Conservation (phyloP, 192 early-diverging fungal genomes). For the Backusella tuberculispora region DNA sequence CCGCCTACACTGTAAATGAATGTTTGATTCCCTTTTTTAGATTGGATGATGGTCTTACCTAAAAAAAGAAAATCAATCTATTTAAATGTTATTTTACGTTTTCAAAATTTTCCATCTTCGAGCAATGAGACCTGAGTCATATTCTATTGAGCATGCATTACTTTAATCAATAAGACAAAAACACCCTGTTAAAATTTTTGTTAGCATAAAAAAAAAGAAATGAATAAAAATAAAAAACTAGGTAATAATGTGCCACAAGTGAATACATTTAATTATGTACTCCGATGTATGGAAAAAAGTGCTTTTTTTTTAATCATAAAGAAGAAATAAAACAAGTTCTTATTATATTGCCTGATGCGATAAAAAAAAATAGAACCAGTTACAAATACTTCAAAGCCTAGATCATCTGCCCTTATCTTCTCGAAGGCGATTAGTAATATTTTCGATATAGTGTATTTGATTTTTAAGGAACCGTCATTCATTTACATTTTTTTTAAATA, state of each 20-base stretch:
- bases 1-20: not conserved
- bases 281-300: not conserved
- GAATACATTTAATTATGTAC: slow-evolving; percentile 1
- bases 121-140: not conserved
- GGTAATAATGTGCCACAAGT: slow-evolving; percentile 1
- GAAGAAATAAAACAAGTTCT: not conserved
- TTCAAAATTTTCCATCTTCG: not conserved
- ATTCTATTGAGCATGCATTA: too few species aligned
- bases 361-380: not conserved
- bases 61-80: slow-evolving; percentile 8
- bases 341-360: not conserved
- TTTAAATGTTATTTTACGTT: not conserved
- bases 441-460: too few species aligned
- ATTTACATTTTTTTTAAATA: too few species aligned
- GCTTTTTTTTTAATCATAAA: not conserved
- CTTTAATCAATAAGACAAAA: too few species aligned
- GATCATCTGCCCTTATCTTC: too few species aligned
- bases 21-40: slow-evolving; percentile 2
- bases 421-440: too few species aligned
- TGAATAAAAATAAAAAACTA: not conserved
- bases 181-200: too few species aligned
- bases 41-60: not conserved
- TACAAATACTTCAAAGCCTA: not conserved
- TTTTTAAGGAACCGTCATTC: too few species aligned
- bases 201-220: not conserved